phyloP scores from a whole-genome alignment of 805 yeast genomes.

The Candida pini region DNA sequence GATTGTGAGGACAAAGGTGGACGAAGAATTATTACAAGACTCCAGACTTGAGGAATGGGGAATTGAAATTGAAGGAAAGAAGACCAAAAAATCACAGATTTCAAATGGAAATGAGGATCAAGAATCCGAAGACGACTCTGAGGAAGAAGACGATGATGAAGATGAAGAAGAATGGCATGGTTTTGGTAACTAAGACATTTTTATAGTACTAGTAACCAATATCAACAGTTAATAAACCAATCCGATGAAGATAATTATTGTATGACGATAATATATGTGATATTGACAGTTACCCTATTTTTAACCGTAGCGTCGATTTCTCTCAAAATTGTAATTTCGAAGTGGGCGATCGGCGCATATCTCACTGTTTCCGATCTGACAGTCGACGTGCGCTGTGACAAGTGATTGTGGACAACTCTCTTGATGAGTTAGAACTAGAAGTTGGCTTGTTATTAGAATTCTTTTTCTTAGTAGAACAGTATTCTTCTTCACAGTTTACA shows the following conservation, averaged over 20 bases:
- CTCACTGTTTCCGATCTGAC: too few relatives aligned
- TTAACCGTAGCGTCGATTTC: background rate
- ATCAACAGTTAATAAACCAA: too few relatives aligned
- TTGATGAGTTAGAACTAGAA: too few relatives aligned
- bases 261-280: too few relatives aligned
- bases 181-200: conserved; percentile 16
- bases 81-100: conserved; percentile 16
- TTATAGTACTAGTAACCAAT: too few relatives aligned
- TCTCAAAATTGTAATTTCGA: background rate
- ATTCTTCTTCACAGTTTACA: too few relatives aligned
- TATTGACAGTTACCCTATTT: background rate
- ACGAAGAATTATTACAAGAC: conserved; percentile 63
- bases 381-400: too few relatives aligned
- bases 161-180: conserved; percentile 27
- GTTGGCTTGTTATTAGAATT: too few relatives aligned
- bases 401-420: too few relatives aligned
- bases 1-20: conserved; percentile 58
- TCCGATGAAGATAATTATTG: too few relatives aligned
- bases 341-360: background rate
- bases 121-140: conserved; percentile 25
- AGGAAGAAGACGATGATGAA: conserved; percentile 26
- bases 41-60: conserved; percentile 63
- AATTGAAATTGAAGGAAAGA: conserved; percentile 28
- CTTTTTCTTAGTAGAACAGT: too few relatives aligned
- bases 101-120: conserved; percentile 1